Evolutionary conservation across 805 yeast genomes (phyloP).

Genomic region (Blastobotrys mokoenaii): DNA sequence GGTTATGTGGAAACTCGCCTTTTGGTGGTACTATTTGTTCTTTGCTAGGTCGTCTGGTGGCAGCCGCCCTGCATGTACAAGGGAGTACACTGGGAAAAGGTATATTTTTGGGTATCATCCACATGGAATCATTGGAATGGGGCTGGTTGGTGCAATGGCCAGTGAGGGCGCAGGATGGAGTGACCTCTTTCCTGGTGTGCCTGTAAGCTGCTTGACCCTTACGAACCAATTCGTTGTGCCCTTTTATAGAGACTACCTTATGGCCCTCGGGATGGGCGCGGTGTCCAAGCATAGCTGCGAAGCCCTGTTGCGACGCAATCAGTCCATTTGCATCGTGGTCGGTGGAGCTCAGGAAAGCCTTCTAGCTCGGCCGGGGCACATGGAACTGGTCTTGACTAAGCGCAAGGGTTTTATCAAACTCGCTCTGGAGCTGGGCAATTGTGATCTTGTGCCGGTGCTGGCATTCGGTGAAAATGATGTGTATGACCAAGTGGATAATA

Average conservation of each 20-base stretch:
- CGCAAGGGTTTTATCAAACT: constrained; percentile 85
- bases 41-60: no score
- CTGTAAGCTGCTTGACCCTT: constrained; percentile 67
- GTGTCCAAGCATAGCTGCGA: constrained; percentile 70
- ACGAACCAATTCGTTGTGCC: constrained; percentile 80
- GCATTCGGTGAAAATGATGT: constrained; percentile 83
- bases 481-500: constrained; percentile 43
- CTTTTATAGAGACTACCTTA: constrained; percentile 77
- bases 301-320: constrained; percentile 52
- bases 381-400: constrained; percentile 62
- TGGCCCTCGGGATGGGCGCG: constrained; percentile 75
- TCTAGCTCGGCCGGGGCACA: constrained; percentile 48
- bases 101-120: constrained; percentile 94
- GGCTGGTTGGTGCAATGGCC: constrained; percentile 76
- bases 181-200: constrained; percentile 73
- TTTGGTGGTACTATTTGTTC: constrained; percentile 18
- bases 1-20: constrained; percentile 11
- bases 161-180: constrained; percentile 74
- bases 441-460: constrained; percentile 74
- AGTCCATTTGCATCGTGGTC: constrained; percentile 79
- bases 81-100: constrained; percentile 28
- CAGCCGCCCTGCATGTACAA: neutral
- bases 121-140: constrained; percentile 91
- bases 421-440: constrained; percentile 73
- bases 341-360: constrained; percentile 95